Base-by-base conservation (phyloP, 202 grass and related monocot species). In the Panicum virgatum region DNA sequence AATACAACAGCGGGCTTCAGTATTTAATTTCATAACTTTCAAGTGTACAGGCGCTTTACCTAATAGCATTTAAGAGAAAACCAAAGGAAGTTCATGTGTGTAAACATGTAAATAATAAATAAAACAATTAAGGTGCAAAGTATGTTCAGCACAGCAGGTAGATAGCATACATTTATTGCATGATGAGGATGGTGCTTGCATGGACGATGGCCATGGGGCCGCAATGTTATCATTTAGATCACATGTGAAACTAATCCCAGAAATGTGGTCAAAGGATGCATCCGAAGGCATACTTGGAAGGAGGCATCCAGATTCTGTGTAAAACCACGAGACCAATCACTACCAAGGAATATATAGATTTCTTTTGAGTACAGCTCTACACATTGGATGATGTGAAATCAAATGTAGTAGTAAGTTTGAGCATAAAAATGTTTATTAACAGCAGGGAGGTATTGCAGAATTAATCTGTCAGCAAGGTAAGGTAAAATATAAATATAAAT, bases 221-320 rank as follows among this genome's bases (percentile, higher is more conserved):
- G 96, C 96, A 64, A 98, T 98, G 76, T 98, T 98, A 68, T 98
- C 96, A 90, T 98, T 98, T 85, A 98, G 83, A 86, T 98, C 96
- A 46, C 96, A 96, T 65, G 96, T 98, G 87, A 98, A 98, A 66
- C 96, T 98, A 75, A 98, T 89, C 62, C 96, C 96, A 34, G 92
- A 83, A 59, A 70, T 26, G 14, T 64, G 91, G 67, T 98, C 96
- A 25, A 99, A 88, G 4, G 92, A 96, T 76, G 90, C 96, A 79
- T 99, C 96, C 39, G 96, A 99, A 11, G 96, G 96, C 84, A 96
- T 88, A 75, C 92, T 99, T 68, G 96, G 96, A 77, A 99, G 86
- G 66, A 99, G 92, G 70, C 96, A 99, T 91, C 96, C 96, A 79
- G 96, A 98, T 73, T 91, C 92, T 96, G 87, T 43, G 82, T 34